Percentiles rank a stretch among this genome's conserved stretches.
phyloP scores from a whole-genome alignment of 177 flowering plant species.

The Vitis hybrid region DNA sequence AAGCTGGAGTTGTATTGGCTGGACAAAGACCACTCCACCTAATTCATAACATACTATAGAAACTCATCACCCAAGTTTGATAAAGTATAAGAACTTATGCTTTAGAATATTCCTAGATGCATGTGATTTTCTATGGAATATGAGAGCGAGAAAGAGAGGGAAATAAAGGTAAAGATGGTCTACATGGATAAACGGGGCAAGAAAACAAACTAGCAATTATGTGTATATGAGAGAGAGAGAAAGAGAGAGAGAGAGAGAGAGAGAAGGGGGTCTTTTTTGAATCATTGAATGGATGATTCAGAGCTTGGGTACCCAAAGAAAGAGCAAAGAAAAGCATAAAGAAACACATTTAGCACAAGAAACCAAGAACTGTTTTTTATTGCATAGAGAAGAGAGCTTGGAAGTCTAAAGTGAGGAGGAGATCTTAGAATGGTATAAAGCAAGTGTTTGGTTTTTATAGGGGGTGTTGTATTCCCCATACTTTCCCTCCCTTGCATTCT shows the following conservation, averaged over 20 bases:
- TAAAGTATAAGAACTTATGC: conserved; percentile 36
- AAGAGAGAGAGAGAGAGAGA: conserved; percentile 12
- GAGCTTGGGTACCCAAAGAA: conserved; percentile 21
- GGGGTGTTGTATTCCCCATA: conserved; percentile 23
- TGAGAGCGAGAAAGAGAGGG: conserved; percentile 4
- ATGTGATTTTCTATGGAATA: conserved; percentile 29
- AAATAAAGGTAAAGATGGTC: conserved; percentile 44
- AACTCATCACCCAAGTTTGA: conserved; percentile 21
- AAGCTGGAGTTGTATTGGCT: conserved; percentile 12
- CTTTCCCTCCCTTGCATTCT: conserved; percentile 20
- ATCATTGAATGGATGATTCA: conserved; percentile 23
- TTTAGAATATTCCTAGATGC: conserved; percentile 52
- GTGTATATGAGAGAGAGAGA: conserved; percentile 9
- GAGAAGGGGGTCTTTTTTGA: conserved; percentile 27
- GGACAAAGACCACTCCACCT: conserved; percentile 25
- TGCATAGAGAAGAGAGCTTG: conserved; percentile 68
- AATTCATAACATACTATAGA: conserved; percentile 16
- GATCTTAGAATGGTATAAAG: conserved; percentile 72
- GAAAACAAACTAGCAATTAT: not conserved
- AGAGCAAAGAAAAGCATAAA: conserved; percentile 39
- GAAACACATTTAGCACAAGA: conserved; percentile 48
- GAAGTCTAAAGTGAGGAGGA: conserved; percentile 56
- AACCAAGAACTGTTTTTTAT: conserved; percentile 42
- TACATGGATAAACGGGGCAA: conserved; percentile 29
- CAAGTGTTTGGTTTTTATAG: conserved; percentile 51